Percentiles rank a stretch among this genome's conserved stretches.
These are phyloP conservation scores for Marvania coccoides DNA, from an alignment of 139 green algal genomes.

Conservation along the genomic window DNA sequence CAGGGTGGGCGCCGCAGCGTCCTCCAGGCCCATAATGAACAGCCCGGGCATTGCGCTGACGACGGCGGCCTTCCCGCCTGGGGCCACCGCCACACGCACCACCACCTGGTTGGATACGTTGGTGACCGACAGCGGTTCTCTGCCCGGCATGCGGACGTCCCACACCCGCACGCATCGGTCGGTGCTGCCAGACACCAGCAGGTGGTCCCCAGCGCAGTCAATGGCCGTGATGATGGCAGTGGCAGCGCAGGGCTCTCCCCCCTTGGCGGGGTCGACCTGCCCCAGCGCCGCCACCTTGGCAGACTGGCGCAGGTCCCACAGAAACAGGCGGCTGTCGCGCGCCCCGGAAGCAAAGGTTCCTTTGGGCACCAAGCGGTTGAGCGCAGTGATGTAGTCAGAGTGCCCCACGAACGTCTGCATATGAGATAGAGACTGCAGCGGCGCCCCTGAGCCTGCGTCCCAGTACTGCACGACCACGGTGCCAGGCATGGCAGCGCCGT, in stretches of 20 bases:
- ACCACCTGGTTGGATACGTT: not conserved
- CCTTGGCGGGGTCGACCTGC: not conserved
- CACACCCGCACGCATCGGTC: constrained; percentile 42
- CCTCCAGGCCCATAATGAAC: too few relatives aligned
- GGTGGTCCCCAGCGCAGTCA: not conserved
- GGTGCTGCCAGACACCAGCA: constrained; percentile 39
- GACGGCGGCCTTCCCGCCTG: not conserved
- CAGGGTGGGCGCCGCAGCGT: too few relatives aligned
- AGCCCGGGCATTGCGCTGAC: too few relatives aligned
- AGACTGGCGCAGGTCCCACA: constrained; percentile 9
- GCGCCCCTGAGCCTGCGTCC: not conserved
- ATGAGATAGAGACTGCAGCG: not conserved
- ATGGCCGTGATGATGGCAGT: constrained; percentile 1
- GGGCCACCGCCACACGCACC: not conserved
- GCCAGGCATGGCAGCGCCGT: not conserved
- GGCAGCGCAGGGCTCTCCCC: too few relatives aligned
- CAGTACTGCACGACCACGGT: constrained; percentile 12
- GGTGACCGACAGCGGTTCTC: not conserved
- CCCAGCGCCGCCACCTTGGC: not conserved
- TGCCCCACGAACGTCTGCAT: constrained; percentile 14
- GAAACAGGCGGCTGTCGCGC: not conserved
- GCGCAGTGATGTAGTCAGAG: constrained; percentile 33
- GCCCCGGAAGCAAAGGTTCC: constrained; percentile 11
- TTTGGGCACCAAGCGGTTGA: constrained; percentile 11
- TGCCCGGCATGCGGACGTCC: constrained; percentile 21